A percentile compares a stretch with the other conserved stretches of the same genome.
phyloP scores from a whole-genome alignment of 2,329 filamentous ascomycete genomes.

The Stylonectria norvegica region DNA sequence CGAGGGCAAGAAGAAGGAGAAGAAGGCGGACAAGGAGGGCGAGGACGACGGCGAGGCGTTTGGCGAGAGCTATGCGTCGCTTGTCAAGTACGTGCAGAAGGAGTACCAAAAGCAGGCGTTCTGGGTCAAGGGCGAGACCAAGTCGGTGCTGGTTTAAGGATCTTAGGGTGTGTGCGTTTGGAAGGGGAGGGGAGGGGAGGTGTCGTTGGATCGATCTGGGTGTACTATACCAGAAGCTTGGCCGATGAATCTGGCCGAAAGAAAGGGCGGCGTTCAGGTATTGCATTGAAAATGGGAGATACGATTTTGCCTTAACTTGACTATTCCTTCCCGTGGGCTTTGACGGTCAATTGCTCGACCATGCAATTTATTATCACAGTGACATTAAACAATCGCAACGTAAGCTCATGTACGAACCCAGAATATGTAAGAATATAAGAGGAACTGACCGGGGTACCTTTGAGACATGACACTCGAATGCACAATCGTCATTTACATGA shows the following conservation, averaged over 20 bases:
- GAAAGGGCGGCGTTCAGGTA: constrained; percentile 40
- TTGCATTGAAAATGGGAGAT: constrained; percentile 28
- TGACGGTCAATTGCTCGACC: no score
- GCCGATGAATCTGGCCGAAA: constrained; percentile 27
- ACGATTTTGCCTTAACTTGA: constrained; percentile 21
- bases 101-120: constrained; percentile 57
- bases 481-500: no score
- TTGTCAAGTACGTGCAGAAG: constrained; percentile 65
- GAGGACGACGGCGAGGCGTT: constrained; percentile 58
- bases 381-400: no score
- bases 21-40: constrained; percentile 42
- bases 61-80: constrained; percentile 59
- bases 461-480: no score
- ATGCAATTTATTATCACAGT: no score
- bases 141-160: no score
- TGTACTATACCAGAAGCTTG: constrained; percentile 36
- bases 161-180: constrained; percentile 5
- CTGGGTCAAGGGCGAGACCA: constrained; percentile 42
- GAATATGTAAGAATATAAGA: no score
- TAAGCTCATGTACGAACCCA: no score
- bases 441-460: no score
- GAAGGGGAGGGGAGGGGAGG: background rate
- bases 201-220: constrained; percentile 30
- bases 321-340: no score
- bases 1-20: constrained; percentile 44